phyloP scores from a whole-genome alignment of 2,329 filamentous ascomycete genomes.

The Aureobasidium sp. region DNA sequence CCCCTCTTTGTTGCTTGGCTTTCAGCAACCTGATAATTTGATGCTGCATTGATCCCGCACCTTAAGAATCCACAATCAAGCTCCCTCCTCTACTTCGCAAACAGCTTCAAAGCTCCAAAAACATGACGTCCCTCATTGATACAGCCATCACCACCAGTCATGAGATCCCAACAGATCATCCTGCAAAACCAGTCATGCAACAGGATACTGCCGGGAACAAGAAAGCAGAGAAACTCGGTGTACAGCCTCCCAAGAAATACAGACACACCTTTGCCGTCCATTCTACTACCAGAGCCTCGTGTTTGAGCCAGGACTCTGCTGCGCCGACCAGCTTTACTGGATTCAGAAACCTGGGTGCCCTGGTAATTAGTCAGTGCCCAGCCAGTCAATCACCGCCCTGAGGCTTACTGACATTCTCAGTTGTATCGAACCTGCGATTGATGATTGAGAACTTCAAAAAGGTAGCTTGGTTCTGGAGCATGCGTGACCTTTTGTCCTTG shows the following conservation, averaged over 20 bases:
- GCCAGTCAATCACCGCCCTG: not conserved
- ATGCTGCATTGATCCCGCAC: not conserved
- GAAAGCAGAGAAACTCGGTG: not conserved
- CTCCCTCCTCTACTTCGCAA: not conserved
- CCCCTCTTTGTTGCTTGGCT: not conserved
- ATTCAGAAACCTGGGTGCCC: constrained; percentile 92
- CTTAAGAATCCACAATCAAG: not conserved
- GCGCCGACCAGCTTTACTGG: constrained; percentile 77
- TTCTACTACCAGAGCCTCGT: constrained; percentile 61
- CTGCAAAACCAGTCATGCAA: not conserved
- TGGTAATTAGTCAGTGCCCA: constrained; percentile 59
- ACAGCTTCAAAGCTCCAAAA: not conserved
- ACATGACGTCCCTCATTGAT: constrained; percentile 10
- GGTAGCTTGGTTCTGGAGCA: constrained; percentile 37
- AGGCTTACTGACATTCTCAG: constrained; percentile 32
- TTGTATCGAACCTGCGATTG: constrained; percentile 85
- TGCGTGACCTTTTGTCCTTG: not conserved
- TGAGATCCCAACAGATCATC: constrained; percentile 3
- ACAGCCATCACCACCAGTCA: constrained; percentile 10
- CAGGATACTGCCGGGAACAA: not conserved
- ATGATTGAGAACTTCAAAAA: constrained; percentile 98
- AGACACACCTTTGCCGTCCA: constrained; percentile 88
- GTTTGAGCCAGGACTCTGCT: constrained; percentile 73
- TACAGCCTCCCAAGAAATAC: constrained; percentile 53
- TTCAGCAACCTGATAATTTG: not conserved